Conservation (phyloP, 768 basidiomycete genomes). For the Suillus alpinus region DNA sequence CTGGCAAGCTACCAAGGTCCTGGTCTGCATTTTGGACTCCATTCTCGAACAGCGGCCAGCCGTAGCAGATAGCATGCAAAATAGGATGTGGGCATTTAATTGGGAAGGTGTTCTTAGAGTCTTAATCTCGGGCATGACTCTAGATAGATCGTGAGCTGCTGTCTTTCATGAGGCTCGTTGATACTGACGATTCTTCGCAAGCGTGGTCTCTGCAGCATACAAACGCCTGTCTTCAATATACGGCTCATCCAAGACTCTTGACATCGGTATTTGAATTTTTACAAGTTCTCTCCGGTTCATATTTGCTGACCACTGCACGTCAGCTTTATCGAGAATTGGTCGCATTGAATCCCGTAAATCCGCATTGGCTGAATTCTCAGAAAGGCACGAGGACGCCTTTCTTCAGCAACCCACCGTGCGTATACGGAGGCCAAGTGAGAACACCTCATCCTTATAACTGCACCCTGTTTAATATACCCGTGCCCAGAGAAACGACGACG, state of each 20-base stretch:
- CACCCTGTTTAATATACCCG: neutral
- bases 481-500: constrained; percentile 1
- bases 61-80: constrained; percentile 59
- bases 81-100: constrained; percentile 56
- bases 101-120: constrained; percentile 66
- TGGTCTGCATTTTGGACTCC: constrained; percentile 51
- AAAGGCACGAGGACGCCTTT: neutral
- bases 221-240: constrained; percentile 31
- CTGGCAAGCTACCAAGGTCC: constrained; percentile 39
- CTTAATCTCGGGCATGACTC: constrained; percentile 39
- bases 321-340: neutral
- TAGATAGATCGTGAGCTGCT: constrained; percentile 26
- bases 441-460: neutral
- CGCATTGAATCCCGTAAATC: neutral
- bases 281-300: neutral
- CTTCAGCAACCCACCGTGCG: constrained; percentile 7
- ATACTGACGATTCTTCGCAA: neutral
- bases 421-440: constrained; percentile 5
- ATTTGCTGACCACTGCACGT: neutral
- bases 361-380: neutral
- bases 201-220: constrained; percentile 24
- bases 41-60: constrained; percentile 56
- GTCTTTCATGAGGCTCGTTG: constrained; percentile 9
- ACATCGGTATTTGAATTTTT: neutral
- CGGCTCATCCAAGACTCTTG: constrained; percentile 14